A percentile compares a stretch with the other conserved stretches of the same genome.
These are phyloP conservation scores for Dactylellina drechsleri DNA, from an alignment of 2,329 filamentous ascomycete species.

Conservation along the genomic window DNA sequence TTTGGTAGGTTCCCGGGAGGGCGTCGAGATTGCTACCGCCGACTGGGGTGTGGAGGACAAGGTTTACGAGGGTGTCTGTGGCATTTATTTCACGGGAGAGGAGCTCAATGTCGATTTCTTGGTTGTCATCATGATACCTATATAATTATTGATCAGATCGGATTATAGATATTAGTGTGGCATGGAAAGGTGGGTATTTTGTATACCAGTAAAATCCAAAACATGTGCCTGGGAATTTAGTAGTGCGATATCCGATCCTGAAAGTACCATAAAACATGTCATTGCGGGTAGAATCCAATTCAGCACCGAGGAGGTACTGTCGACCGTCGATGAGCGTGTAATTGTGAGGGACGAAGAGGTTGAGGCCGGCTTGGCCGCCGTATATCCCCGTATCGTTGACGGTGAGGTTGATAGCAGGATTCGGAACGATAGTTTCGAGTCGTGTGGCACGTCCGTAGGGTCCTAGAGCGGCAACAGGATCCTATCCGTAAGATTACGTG, in stretches of 20 bases:
- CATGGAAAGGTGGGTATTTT: not conserved
- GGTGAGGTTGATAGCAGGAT: constrained; percentile 64
- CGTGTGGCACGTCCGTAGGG: constrained; percentile 73
- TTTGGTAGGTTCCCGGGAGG: constrained; percentile 69
- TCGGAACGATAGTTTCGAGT: constrained; percentile 69
- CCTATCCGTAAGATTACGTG: constrained; percentile 61
- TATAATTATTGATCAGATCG: not conserved
- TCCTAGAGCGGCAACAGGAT: constrained; percentile 67
- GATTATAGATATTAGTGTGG: constrained; percentile 62
- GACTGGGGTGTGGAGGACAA: constrained; percentile 76
- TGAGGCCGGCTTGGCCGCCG: constrained; percentile 67
- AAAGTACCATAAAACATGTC: constrained; percentile 78
- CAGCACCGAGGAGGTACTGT: constrained; percentile 70
- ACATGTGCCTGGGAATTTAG: constrained; percentile 73
- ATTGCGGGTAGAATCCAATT: constrained; percentile 70
- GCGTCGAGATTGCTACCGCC: constrained; percentile 71
- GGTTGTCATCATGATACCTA: constrained; percentile 74
- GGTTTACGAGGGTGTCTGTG: constrained; percentile 70
- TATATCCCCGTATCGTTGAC: constrained; percentile 65
- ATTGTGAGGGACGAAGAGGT: constrained; percentile 67
- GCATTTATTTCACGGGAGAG: constrained; percentile 72
- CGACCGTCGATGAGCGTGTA: constrained; percentile 61
- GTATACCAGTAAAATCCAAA: constrained; percentile 77
- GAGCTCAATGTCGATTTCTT: constrained; percentile 85
- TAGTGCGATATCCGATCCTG: constrained; percentile 73